Base-by-base conservation (phyloP, 495 filamentous ascomycete genomes). In the Pseudevernia furfuracea region DNA sequence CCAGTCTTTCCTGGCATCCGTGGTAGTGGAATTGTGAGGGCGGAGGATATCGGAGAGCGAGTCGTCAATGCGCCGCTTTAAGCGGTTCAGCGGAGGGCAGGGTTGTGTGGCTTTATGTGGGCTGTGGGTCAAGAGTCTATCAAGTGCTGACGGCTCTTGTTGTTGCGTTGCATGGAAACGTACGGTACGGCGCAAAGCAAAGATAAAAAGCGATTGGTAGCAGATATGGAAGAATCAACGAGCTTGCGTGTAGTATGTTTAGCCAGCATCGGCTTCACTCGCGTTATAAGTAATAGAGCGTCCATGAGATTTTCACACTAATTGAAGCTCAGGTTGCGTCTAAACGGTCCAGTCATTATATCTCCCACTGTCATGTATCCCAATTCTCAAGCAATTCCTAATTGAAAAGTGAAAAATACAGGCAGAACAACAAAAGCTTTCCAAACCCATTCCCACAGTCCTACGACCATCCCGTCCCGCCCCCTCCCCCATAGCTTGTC, bases 41-140 rank as follows among this genome's bases (percentile, higher is more conserved):
- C 39, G n/a, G 39, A 59, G 57, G 57, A 59, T 28, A 59, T 43
- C 10, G 57, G 36, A 17, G 57, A 55, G 28, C 57, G 57, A 59
- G 34, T 59, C 19, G 34, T 10, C 34, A 38, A 30, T 38, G 34
- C 34, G 34, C 57, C 57, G n/a, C 12, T 55, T 19, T n/a, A 9
- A 59, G 36, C 57, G 25, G 25, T 8, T 59, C 34, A 25, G n/a
- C 28, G 57, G 57, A 41, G 36, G 36, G 39, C 15, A 25, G 48
- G 48, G 36, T 25, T n/a, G 23, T 38, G 8, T 17, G 36, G 17
- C 36, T 41, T 15, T 8, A 17, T 17, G n/a, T 39, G 37, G 25
- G 21, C 11, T 15, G 38, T 84, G 89, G 43, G 80, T 95, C n/a
- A 81, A 87, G 67, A 82, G 85, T 41, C 79, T 96, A 68, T 68